Conservation (phyloP, 83 land plant genomes). For the Picea abies region DNA sequence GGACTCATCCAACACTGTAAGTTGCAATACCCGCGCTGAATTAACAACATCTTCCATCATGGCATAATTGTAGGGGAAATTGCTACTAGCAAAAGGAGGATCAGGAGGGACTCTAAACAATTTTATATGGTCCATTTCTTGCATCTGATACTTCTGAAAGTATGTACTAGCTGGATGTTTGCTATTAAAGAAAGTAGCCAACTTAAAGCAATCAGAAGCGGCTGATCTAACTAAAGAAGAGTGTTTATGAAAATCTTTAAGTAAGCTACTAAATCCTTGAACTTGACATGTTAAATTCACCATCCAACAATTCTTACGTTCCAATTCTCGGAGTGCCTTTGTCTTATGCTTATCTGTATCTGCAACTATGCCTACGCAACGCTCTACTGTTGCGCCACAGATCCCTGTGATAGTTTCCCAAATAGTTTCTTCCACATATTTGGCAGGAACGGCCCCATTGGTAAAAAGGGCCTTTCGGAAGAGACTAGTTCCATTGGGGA, state of each 20-base stretch:
- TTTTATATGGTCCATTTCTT: conserved; percentile 48
- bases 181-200: conserved; percentile 58
- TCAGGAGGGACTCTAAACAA: conserved; percentile 52
- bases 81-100: conserved; percentile 14
- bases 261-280: conserved; percentile 63
- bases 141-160: conserved; percentile 60
- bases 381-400: conserved; percentile 48
- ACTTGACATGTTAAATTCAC: conserved; percentile 86
- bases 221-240: conserved; percentile 57
- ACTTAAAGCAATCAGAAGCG: conserved; percentile 53
- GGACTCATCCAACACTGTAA: conserved; percentile 67
- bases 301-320: conserved; percentile 79
- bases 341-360: conserved; percentile 63
- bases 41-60: conserved; percentile 69
- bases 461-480: conserved; percentile 65
- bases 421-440: conserved; percentile 74
- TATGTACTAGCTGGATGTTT: conserved; percentile 28
- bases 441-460: conserved; percentile 33
- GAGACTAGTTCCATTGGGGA: conserved; percentile 95
- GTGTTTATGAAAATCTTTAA: conserved; percentile 79
- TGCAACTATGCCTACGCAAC: conserved; percentile 91
- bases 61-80: conserved; percentile 25
- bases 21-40: conserved; percentile 57
- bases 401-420: conserved; percentile 53
- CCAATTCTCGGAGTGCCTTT: conserved; percentile 78